These are phyloP conservation scores for Aspergillus japonicus DNA, from an alignment of 2,329 filamentous ascomycete genomes.

Conservation along the genomic window DNA sequence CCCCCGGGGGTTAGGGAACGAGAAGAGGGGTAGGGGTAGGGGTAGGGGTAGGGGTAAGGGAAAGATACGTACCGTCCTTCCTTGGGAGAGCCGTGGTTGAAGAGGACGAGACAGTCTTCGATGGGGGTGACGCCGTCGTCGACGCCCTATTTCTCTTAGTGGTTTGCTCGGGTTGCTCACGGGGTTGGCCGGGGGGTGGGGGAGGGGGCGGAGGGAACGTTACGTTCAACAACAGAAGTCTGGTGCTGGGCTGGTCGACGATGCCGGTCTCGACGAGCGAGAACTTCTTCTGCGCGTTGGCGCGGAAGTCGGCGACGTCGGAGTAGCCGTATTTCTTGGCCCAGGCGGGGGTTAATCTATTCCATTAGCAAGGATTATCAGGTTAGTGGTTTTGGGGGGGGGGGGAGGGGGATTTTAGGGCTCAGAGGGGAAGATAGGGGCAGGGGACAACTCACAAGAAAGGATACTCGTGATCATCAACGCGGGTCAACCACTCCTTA, in stretches of 20 bases:
- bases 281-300: constrained; percentile 59
- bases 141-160: constrained; percentile 48
- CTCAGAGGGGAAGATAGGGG: not conserved
- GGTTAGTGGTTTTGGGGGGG: too few species aligned
- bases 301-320: constrained; percentile 55
- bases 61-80: constrained; percentile 52
- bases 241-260: constrained; percentile 54
- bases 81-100: constrained; percentile 65
- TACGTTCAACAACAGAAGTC: constrained; percentile 62
- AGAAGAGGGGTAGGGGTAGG: too few species aligned
- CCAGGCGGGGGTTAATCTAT: constrained; percentile 49
- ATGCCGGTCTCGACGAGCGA: constrained; percentile 62
- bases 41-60: too few species aligned
- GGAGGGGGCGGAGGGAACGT: constrained; percentile 20
- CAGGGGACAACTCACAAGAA: constrained; percentile 47
- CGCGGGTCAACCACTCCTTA: constrained; percentile 58
- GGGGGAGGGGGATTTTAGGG: not conserved
- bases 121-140: constrained; percentile 67
- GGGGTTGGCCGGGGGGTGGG: too few species aligned
- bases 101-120: constrained; percentile 64
- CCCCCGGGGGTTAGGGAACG: too few species aligned
- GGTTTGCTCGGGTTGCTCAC: too few species aligned
- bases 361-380: too few species aligned
- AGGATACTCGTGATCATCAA: constrained; percentile 67
- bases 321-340: constrained; percentile 63